Evolutionary conservation across 345 rosid genomes (phyloP), one percentile per base, ranked within the genome.

Genomic region (Eucalyptus globulus): DNA sequence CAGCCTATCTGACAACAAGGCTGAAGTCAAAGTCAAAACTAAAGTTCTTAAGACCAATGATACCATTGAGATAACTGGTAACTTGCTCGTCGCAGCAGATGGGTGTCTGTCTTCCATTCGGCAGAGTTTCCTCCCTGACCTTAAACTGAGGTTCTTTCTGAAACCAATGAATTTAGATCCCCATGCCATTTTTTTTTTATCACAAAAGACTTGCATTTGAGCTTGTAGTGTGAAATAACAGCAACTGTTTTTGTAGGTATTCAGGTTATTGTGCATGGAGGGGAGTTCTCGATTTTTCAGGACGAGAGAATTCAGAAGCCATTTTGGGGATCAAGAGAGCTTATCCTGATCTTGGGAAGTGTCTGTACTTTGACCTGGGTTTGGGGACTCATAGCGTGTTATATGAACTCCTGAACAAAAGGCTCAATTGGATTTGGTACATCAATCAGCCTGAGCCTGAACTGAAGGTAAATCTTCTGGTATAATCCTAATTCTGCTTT

Each of bases 201-300:
- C 26, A 2, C 40, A 12, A 50, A 56, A 53, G 26, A 40, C 34
- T 80, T 87, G 50, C 24, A 50, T 86, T 44, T 76, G 29, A 40
- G 85, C 47, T 40, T 21, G 29, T 76, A 6, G 3, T 76, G 85
- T 76, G 85, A 76, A 6, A 76, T 76, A 29, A 37, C 4, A 76
- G 47, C 27, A 40, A 76, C 47, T 76, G 14, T 76, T 22, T 88
- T 86, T 87, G 90, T 88, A 96, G 99, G 94, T 96, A 97, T 89
- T 95, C 97, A 7, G 97, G 97, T 81, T 97, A 95, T 37, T 96
- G 96, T 89, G 97, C 98, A 29, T 96, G 97, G 99, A 93, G 97
- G 93, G 97, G 99, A 65, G 92, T 96, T 90, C 94, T 94, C 49
- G 94, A 97, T 89, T 96, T 95, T 89, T 92, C 96, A 14, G 94